Evolutionary conservation across 805 yeast species (phyloP), one percentile per base, ranked within the genome.

Genomic region (Limtongia smithiae): DNA sequence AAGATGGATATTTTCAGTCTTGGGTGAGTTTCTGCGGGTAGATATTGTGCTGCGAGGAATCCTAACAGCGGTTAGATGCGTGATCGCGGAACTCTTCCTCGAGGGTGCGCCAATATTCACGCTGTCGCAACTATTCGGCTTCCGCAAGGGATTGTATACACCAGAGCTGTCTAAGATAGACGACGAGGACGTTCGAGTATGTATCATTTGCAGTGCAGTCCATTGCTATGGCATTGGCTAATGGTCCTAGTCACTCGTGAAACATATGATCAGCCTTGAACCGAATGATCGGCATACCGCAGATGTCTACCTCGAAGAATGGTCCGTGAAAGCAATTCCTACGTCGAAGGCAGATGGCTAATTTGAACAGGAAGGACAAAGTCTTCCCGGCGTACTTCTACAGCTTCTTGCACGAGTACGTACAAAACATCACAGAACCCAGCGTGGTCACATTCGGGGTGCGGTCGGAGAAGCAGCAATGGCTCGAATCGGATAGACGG

Each of bases 101-200:
- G 97, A 93, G 57, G 97, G 97, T 0, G 76, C 85, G 15, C 85
- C 97, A 0, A 74, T 87, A 0, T 91, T 93, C 65, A 82, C 95
- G 0, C 73, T 93, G 11, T 81, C 97, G 0, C 95, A 90, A 62
- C 70, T 90, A 53, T 91, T 86, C 72, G 85, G 82, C 66, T 93
- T 84, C 66, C 82, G 82, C 60, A 78, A 77, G 50, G 77, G 80
- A 2, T 89, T 84, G 51, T 81, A 76, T 61, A 64, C 65, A 18
- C 94, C 95, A 0, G 80, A 80, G 48, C 65, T 86, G 40, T 73
- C 75, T 5, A 74, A 75, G 1, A 77, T 86, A 18, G 73, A 73
- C 14, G 81, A 82, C 55, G 54, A 61, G 0, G 59, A 71, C 21
- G 71, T 87, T 1, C 73, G 76, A 51, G 71, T 74, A 27, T 15